These are phyloP conservation scores for Rhodotorula diobovata DNA, from an alignment of 768 basidiomycete genomes.

Conservation along the genomic window DNA sequence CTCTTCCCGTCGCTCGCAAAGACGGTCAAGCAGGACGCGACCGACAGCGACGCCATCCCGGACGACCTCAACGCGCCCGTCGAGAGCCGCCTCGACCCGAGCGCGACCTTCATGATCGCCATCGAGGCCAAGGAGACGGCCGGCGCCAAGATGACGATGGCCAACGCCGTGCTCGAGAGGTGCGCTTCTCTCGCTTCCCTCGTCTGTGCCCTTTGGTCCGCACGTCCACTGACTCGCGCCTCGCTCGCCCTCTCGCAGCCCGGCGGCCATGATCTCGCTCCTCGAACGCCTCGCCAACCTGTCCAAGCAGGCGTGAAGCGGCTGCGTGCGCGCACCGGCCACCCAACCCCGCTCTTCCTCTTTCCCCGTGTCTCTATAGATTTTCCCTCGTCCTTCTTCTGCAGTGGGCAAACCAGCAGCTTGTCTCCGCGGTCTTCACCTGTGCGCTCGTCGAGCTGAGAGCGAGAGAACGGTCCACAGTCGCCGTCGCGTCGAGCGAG, in stretches of 20 bases:
- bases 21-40: slow-evolving; percentile 15
- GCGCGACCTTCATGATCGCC: slow-evolving; percentile 39
- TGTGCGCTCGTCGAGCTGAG: no score
- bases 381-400: no score
- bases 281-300: slow-evolving; percentile 16
- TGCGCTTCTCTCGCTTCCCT: not conserved
- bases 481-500: no score
- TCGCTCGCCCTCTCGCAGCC: not conserved
- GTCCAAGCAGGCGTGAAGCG: not conserved
- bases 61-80: slow-evolving; percentile 30
- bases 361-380: no score
- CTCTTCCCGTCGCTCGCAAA: slow-evolving; percentile 37
- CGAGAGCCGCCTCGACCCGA: slow-evolving; percentile 35
- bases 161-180: slow-evolving; percentile 35
- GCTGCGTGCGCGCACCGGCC: no score
- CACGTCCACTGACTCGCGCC: not conserved
- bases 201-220: no score
- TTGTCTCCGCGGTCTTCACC: no score
- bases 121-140: slow-evolving; percentile 35
- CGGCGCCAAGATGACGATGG: slow-evolving; percentile 38
- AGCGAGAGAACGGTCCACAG: no score
- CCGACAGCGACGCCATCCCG: not conserved
- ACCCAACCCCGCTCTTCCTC: no score
- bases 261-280: slow-evolving; percentile 25
- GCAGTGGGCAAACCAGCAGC: no score